A percentile compares a stretch with the other conserved stretches of the same genome.
Evolutionary conservation across 2,329 filamentous ascomycete species (phyloP).

Genomic region (Aspergillus hortae): DNA sequence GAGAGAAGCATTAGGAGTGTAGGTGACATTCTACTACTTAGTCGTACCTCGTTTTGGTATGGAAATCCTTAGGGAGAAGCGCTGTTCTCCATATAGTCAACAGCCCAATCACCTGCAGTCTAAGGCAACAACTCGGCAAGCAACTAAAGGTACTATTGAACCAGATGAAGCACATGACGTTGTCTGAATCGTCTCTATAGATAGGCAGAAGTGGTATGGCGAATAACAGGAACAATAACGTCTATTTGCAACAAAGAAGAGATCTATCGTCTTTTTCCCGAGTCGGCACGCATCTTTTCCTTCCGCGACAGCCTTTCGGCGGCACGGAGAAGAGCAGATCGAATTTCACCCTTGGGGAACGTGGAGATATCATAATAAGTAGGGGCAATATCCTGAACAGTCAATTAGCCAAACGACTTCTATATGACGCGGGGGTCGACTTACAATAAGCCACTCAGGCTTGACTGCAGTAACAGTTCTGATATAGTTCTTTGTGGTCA

Average conservation of each 20-base stretch:
- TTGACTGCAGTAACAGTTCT: conserved; percentile 87
- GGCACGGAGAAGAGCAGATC: conserved; percentile 58
- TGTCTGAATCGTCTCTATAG: neutral
- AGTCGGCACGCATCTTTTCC: conserved; percentile 46
- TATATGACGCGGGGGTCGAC: conserved; percentile 27
- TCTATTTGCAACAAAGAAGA: conserved; percentile 8
- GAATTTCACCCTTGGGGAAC: conserved; percentile 84
- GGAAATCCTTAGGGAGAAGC: too few relatives aligned
- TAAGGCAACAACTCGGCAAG: too few relatives aligned
- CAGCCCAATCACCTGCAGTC: too few relatives aligned
- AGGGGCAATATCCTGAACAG: conserved; percentile 77
- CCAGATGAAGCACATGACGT: too few relatives aligned
- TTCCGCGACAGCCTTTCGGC: conserved; percentile 54
- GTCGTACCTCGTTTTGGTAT: too few relatives aligned
- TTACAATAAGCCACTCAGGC: conserved; percentile 88
- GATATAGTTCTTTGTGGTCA: conserved; percentile 98
- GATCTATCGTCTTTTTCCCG: conserved; percentile 29
- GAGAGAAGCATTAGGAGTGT: too few relatives aligned
- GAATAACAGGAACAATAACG: neutral
- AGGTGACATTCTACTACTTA: too few relatives aligned
- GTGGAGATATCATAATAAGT: conserved; percentile 82
- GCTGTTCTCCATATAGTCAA: too few relatives aligned
- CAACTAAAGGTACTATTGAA: too few relatives aligned
- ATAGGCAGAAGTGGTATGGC: neutral
- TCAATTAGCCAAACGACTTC: conserved; percentile 27